Conservation (phyloP, 352 stramenopile species). For the Phytophthora ramorum region DNA sequence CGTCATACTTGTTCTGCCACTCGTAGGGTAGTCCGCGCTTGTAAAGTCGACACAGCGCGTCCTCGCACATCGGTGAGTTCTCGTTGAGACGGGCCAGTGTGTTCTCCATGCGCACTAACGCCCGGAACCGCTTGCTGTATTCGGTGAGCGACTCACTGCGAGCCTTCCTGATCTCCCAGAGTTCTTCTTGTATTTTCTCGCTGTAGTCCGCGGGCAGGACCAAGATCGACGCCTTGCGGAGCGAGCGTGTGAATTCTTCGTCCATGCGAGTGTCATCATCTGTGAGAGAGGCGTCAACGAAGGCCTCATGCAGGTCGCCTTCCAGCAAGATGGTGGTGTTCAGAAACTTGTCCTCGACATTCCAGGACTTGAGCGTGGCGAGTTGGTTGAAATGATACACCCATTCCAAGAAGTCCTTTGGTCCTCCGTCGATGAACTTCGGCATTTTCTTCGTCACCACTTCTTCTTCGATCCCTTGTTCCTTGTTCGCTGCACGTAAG, state of each 20-base stretch:
- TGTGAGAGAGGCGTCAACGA: not conserved
- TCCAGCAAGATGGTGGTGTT: slow-evolving; percentile 13
- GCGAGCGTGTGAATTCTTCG: not conserved
- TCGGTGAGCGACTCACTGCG: not conserved
- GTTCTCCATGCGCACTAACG: not conserved
- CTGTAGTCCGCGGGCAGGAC: not conserved
- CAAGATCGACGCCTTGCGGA: not conserved
- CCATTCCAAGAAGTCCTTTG: slow-evolving; percentile 16
- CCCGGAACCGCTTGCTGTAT: slow-evolving; percentile 2
- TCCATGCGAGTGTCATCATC: slow-evolving; percentile 2
- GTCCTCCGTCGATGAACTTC: slow-evolving; percentile 13
- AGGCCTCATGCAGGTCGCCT: no score
- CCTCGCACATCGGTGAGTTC: slow-evolving; percentile 2
- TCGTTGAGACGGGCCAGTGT: not conserved
- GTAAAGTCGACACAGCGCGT: not conserved
- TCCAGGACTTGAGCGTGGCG: slow-evolving; percentile 7
- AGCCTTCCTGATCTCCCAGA: slow-evolving; percentile 2
- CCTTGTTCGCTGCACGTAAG: no score
- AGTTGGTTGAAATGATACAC: slow-evolving; percentile 13
- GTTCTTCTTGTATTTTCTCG: slow-evolving; percentile 7
- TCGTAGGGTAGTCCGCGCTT: slow-evolving; percentile 7
- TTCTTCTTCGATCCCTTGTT: no score
- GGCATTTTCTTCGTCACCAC: no score
- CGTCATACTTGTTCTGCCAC: slow-evolving; percentile 8
- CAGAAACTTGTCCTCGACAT: slow-evolving; percentile 17